Evolutionary conservation across 2,329 filamentous ascomycete species (phyloP).

Genomic region (Chlorencoelia australis): DNA sequence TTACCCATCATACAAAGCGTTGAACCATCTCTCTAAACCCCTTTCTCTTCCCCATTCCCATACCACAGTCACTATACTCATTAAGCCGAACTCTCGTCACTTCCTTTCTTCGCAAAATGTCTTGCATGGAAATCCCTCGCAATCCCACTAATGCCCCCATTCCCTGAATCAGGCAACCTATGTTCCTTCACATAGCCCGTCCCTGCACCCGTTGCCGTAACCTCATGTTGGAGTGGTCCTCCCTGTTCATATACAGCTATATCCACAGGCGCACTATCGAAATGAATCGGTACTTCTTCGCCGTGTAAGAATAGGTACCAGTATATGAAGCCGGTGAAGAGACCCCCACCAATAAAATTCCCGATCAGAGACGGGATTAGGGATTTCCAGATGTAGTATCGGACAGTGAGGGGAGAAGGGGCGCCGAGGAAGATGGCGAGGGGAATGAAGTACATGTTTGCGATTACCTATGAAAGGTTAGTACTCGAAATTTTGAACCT

Average conservation of each 20-base stretch:
- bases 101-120: conserved; percentile 10
- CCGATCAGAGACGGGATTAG: conserved; percentile 43
- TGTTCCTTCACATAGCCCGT: conserved; percentile 9
- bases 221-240: conserved; percentile 11
- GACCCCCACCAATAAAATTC: conserved; percentile 41
- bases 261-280: conserved; percentile 14
- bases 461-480: no score
- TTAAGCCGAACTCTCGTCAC: neutral
- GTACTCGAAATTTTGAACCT: no score
- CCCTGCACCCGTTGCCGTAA: conserved; percentile 10
- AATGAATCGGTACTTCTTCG: conserved; percentile 20
- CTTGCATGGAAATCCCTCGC: conserved; percentile 13
- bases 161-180: conserved; percentile 13
- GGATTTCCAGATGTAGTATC: conserved; percentile 47
- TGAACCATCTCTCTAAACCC: neutral
- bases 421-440: conserved; percentile 40
- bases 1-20: neutral
- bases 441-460: conserved; percentile 42
- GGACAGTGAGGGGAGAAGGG: conserved; percentile 32
- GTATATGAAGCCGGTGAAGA: conserved; percentile 42
- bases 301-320: conserved; percentile 36
- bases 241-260: conserved; percentile 16
- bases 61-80: neutral
- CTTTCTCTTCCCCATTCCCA: neutral
- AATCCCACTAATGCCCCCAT: conserved; percentile 11